These are phyloP conservation scores for Nothophoma quercina DNA, from an alignment of 2,329 filamentous ascomycete species.

Conservation along the genomic window DNA sequence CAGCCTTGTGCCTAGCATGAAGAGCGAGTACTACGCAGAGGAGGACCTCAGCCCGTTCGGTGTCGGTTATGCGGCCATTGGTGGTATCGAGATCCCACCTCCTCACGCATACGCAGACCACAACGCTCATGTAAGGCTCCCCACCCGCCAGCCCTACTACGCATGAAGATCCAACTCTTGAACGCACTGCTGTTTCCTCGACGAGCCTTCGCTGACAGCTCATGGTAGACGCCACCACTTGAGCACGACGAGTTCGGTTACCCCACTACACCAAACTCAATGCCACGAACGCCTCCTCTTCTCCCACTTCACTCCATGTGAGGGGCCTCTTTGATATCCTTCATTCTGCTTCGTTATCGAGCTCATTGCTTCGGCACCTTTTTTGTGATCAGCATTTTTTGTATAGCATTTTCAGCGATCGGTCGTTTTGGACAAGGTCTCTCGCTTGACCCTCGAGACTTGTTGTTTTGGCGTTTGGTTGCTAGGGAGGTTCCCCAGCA, in stretches of 20 bases:
- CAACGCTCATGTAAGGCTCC: slow-evolving; percentile 77
- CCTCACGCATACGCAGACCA: slow-evolving; percentile 70
- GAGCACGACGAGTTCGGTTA: slow-evolving; percentile 65
- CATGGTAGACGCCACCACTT: slow-evolving; percentile 74
- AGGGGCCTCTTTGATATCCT: slow-evolving; percentile 3
- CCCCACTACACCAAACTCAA: slow-evolving; percentile 75
- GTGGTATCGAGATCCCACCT: slow-evolving; percentile 68
- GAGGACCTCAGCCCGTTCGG: slow-evolving; percentile 71
- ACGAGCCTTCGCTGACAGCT: slow-evolving; percentile 48
- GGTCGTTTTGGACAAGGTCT: slow-evolving; percentile 39
- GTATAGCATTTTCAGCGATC: slow-evolving; percentile 50
- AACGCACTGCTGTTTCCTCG: slow-evolving; percentile 30
- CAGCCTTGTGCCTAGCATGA: slow-evolving; percentile 67
- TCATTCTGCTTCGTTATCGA: slow-evolving; percentile 18
- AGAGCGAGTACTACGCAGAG: slow-evolving; percentile 68
- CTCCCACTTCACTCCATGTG: slow-evolving; percentile 39
- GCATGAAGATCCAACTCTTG: slow-evolving; percentile 42
- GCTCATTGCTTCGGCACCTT: slow-evolving; percentile 31
- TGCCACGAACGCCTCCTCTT: slow-evolving; percentile 71
- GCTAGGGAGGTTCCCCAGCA: slow-evolving; percentile 8
- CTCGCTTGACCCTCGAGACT: slow-evolving; percentile 42
- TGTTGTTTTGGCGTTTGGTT: slow-evolving; percentile 36
- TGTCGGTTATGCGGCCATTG: slow-evolving; percentile 71
- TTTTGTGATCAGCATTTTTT: slow-evolving; percentile 36
- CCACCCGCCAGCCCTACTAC: slow-evolving; percentile 49